These are phyloP conservation scores for Chloropicon primus DNA, from an alignment of 139 green algal species.

Conservation along the genomic window DNA sequence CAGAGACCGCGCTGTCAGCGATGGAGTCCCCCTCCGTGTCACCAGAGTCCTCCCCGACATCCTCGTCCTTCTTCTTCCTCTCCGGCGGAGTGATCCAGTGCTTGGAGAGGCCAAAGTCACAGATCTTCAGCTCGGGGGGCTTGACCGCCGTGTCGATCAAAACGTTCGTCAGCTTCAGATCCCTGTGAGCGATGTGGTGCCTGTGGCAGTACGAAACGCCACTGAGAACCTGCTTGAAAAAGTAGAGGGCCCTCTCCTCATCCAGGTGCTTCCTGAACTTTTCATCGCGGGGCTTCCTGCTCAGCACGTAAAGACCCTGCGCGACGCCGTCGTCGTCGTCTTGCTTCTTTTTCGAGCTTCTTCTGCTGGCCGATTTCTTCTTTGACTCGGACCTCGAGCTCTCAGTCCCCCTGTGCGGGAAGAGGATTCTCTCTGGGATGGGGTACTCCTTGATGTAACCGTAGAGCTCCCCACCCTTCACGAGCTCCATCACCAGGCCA, in stretches of 20 bases:
- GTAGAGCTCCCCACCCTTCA: not conserved
- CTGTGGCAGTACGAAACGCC: not conserved
- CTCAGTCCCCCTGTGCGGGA: not conserved
- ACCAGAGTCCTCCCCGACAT: too few species aligned
- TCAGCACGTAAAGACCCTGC: not conserved
- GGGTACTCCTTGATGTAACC: not conserved
- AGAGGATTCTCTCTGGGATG: not conserved
- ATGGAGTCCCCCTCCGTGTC: too few species aligned
- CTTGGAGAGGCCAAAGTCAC: not conserved
- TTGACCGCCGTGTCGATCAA: not conserved
- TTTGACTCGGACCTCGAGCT: not conserved
- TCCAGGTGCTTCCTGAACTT: not conserved
- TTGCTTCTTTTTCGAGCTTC: too few species aligned
- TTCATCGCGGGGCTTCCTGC: not conserved
- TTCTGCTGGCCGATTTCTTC: too few species aligned
- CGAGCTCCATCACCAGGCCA: not conserved
- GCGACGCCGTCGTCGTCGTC: too few species aligned
- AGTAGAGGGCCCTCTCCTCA: not conserved
- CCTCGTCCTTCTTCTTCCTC: not conserved
- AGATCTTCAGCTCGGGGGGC: not conserved
- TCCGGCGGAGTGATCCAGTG: not conserved
- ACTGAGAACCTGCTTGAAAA: not conserved
- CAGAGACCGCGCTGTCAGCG: not conserved
- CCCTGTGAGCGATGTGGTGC: not conserved
- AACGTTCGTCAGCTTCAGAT: not conserved